phyloP scores from a whole-genome alignment of 257 asterid genomes.

The Echium plantagineum region DNA sequence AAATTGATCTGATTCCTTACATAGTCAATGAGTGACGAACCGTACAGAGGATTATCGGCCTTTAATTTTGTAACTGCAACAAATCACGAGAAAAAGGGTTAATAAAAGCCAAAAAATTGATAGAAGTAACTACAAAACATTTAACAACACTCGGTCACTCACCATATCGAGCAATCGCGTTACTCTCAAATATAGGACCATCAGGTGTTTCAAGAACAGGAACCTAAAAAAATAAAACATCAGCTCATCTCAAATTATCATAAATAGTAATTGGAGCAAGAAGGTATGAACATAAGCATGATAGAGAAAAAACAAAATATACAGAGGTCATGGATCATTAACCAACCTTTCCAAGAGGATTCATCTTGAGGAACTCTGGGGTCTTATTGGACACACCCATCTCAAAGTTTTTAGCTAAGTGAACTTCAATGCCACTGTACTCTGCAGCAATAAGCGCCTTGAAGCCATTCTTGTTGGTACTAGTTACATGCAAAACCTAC shows the following conservation, averaged over 20 bases:
- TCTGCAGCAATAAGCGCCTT: conserved; percentile 57
- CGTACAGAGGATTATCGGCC: conserved; percentile 40
- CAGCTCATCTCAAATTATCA: neutral
- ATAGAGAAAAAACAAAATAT: neutral
- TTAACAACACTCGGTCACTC: neutral
- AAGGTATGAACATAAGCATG: neutral
- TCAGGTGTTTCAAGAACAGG: conserved; percentile 94
- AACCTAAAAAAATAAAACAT: conserved; percentile 30
- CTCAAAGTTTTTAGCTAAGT: conserved; percentile 40
- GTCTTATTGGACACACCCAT: conserved; percentile 70
- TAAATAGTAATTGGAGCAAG: no score
- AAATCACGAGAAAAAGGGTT: neutral
- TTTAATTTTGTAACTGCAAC: conserved; percentile 44
- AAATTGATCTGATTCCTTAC: conserved; percentile 26
- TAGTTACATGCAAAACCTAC: conserved; percentile 46
- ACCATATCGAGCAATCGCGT: conserved; percentile 93
- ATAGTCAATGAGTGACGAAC: conserved; percentile 57
- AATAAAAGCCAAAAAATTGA: neutral
- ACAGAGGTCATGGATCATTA: neutral
- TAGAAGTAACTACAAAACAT: neutral
- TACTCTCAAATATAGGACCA: conserved; percentile 78
- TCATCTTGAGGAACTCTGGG: conserved; percentile 74
- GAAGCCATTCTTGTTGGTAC: conserved; percentile 39
- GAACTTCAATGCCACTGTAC: conserved; percentile 46
- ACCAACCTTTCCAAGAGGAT: conserved; percentile 76